Evolutionary conservation across 352 stramenopile genomes (phyloP).

Genomic region (Pythium guiyangense): DNA sequence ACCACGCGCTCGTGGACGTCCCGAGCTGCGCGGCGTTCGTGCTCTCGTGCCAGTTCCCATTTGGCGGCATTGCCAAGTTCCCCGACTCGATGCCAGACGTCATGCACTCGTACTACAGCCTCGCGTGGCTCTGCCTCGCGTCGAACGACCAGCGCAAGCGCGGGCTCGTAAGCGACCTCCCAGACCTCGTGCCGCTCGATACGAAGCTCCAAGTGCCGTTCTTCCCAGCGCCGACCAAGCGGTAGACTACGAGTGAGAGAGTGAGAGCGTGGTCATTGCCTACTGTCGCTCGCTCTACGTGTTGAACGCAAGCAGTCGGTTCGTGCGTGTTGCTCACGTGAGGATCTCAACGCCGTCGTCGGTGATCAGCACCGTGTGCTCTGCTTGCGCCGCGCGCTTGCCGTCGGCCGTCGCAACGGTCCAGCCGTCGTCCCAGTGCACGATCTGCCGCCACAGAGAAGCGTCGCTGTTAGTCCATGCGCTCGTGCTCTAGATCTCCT

Average conservation of each 20-base stretch:
- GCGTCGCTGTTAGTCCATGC: background rate
- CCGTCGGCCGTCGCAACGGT: slow-evolving; percentile 95
- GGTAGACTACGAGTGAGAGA: no score
- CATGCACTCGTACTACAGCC: slow-evolving; percentile 90
- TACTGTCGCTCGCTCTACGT: no score
- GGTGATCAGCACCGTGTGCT: slow-evolving; percentile 97
- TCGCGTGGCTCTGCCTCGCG: slow-evolving; percentile 87
- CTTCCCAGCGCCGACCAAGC: slow-evolving; percentile 38
- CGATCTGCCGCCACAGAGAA: slow-evolving; percentile 33
- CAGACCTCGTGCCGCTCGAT: slow-evolving; percentile 43
- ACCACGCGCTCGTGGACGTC: slow-evolving; percentile 75
- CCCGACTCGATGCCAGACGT: slow-evolving; percentile 78
- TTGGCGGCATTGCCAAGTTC: slow-evolving; percentile 87
- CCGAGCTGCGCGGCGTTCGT: slow-evolving; percentile 71
- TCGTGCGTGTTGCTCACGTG: slow-evolving; percentile 47
- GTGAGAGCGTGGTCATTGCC: no score
- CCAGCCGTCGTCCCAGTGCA: slow-evolving; percentile 95
- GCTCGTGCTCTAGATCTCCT: background rate
- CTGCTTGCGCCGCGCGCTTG: slow-evolving; percentile 93
- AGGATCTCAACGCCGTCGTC: slow-evolving; percentile 93
- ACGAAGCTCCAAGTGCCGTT: slow-evolving; percentile 78
- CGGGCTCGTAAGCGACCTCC: slow-evolving; percentile 20
- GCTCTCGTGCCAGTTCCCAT: slow-evolving; percentile 74
- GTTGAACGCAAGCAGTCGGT: no score
- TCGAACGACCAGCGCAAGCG: slow-evolving; percentile 17